Percentiles rank a stretch among this genome's conserved stretches.
Evolutionary conservation across 129 eudicot species (phyloP).

Genomic region (Pulicaria dysenterica): DNA sequence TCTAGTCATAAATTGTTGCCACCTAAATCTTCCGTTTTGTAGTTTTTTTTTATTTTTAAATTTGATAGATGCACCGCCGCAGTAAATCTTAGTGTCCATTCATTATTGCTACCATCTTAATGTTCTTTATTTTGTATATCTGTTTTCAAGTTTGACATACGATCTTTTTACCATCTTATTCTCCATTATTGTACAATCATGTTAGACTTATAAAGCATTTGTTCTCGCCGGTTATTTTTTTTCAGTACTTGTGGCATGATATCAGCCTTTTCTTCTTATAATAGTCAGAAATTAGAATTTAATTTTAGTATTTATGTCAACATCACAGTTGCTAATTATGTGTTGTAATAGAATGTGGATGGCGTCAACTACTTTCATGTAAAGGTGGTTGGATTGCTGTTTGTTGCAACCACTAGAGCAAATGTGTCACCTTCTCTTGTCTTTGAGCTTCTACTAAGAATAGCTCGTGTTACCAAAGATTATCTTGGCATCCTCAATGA

Average conservation of each 20-base stretch:
- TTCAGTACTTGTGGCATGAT: not conserved
- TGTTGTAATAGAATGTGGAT: conserved; percentile 67
- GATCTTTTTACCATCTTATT: not conserved
- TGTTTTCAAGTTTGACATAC: not conserved
- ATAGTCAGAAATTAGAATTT: not conserved
- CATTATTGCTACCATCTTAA: not conserved
- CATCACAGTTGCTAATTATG: conserved; percentile 21
- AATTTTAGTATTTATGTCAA: conserved; percentile 15
- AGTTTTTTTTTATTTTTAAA: conserved; percentile 1
- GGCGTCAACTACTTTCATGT: conserved; percentile 99
- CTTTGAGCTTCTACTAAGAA: conserved; percentile 88
- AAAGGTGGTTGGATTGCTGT: conserved; percentile 90
- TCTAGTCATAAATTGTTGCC: conserved; percentile 9
- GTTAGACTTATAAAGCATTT: conserved; percentile 12
- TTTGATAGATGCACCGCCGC: conserved; percentile 1
- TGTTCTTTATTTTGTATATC: not conserved
- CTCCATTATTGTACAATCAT: conserved; percentile 4
- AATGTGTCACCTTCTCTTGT: conserved; percentile 87
- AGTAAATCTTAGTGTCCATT: not conserved
- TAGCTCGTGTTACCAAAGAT: conserved; percentile 95
- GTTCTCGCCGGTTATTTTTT: not conserved
- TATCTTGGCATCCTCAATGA: conserved; percentile 94
- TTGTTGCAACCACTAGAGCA: conserved; percentile 94
- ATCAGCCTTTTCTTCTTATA: not conserved
- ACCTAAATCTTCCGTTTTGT: not conserved